Evolutionary conservation across 164 flowering plant genomes (phyloP).

Genomic region (Stephania yunnanensis): DNA sequence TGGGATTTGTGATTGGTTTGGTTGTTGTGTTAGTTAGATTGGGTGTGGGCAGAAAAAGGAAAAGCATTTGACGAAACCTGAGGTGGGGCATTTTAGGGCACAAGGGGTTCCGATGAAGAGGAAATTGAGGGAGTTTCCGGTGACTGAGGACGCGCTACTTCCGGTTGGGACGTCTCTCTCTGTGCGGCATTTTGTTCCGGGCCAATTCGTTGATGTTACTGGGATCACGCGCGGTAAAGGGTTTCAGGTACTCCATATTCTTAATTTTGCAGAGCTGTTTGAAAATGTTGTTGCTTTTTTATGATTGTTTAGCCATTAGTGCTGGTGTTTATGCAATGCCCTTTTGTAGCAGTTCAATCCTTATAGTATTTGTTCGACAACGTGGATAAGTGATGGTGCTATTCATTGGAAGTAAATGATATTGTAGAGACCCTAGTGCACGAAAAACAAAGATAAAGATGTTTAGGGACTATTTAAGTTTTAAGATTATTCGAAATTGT

Average conservation of each 20-base stretch:
- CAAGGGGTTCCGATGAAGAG: conserved; percentile 94
- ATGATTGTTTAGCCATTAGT: not conserved
- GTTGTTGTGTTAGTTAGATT: conserved; percentile 56
- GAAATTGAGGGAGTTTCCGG: conserved; percentile 89
- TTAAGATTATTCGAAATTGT: too few species aligned
- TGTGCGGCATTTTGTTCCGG: conserved; percentile 95
- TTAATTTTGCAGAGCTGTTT: too few species aligned
- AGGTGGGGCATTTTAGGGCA: conserved; percentile 96
- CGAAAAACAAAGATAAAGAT: not conserved
- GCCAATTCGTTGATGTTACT: conserved; percentile 85
- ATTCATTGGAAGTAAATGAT: not conserved
- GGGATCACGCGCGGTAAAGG: conserved; percentile 93
- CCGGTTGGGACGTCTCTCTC: conserved; percentile 75
- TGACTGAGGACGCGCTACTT: conserved; percentile 90
- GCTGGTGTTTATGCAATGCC: not conserved
- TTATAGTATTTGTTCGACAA: not conserved
- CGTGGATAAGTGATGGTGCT: not conserved
- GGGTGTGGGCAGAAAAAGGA: conserved; percentile 94
- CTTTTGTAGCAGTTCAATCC: not conserved
- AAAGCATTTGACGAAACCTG: conserved; percentile 88
- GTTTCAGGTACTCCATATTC: conserved; percentile 60
- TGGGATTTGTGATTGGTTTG: not conserved
- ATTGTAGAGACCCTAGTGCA: not conserved
- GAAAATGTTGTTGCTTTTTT: not conserved
- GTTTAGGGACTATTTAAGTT: too few species aligned